Evolutionary conservation across 2,329 filamentous ascomycete species (phyloP).

Genomic region (Trichoderma arundinaceum): DNA sequence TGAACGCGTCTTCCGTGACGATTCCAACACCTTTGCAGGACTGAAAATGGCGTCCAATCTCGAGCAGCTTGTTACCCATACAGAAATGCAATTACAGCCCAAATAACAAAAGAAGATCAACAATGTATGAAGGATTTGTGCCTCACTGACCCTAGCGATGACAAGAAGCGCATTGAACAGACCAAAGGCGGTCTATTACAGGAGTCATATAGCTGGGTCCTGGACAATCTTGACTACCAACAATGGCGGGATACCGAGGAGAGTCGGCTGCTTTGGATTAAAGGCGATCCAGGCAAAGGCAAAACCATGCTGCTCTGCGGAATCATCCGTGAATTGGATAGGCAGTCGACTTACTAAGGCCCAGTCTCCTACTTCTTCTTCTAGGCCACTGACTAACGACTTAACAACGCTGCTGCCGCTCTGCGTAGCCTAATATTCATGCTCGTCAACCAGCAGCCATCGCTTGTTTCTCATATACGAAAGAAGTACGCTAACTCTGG

Average conservation of each 20-base stretch:
- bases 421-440: conserved; percentile 52
- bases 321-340: conserved; percentile 39
- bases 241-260: conserved; percentile 30
- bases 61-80: conserved; percentile 27
- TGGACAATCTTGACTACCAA: conserved; percentile 39
- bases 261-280: conserved; percentile 46
- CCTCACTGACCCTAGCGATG: conserved; percentile 40
- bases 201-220: conserved; percentile 46
- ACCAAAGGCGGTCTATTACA: conserved; percentile 44
- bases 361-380: conserved; percentile 33
- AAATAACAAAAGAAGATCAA: conserved; percentile 33
- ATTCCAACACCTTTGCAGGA: conserved; percentile 32
- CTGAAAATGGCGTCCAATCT: conserved; percentile 28
- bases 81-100: conserved; percentile 20
- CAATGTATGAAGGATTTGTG: conserved; percentile 37
- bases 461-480: conserved; percentile 45
- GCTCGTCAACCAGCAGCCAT: conserved; percentile 44
- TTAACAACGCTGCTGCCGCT: conserved; percentile 49
- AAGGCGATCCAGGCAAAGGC: conserved; percentile 49
- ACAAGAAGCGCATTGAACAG: conserved; percentile 45
- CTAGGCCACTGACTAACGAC: conserved; percentile 36
- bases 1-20: conserved; percentile 36
- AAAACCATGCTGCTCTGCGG: conserved; percentile 53
- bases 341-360: neutral
- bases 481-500: conserved; percentile 45